phyloP scores from a whole-genome alignment of 345 rosid genomes.

The Eucalyptus rudis region DNA sequence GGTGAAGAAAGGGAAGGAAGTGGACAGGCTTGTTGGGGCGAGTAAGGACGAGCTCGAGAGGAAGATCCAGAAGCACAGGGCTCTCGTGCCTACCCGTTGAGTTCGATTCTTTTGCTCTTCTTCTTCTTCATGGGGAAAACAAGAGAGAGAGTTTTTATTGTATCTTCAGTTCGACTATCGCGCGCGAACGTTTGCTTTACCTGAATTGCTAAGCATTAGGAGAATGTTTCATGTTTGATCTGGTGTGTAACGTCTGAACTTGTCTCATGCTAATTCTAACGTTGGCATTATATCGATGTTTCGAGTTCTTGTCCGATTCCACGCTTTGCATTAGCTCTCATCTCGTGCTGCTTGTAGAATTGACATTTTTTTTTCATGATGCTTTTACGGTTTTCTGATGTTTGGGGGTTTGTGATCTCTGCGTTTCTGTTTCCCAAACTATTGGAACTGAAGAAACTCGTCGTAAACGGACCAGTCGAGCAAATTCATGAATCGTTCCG shows the following conservation, averaged over 20 bases:
- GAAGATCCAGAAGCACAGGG: slow-evolving; percentile 29
- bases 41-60: slow-evolving; percentile 46
- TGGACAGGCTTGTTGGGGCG: slow-evolving; percentile 62
- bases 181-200: background rate
- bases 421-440: background rate
- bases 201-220: background rate
- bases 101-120: background rate
- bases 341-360: background rate
- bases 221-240: background rate
- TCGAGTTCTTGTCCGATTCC: background rate
- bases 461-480: background rate
- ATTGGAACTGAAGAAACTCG: background rate
- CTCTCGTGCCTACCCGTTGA: background rate
- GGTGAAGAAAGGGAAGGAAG: slow-evolving; percentile 62
- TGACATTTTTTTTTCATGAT: background rate
- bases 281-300: background rate
- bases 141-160: background rate
- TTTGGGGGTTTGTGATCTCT: background rate
- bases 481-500: background rate
- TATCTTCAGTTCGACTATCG: background rate
- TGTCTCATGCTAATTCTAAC: background rate
- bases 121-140: background rate
- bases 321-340: background rate
- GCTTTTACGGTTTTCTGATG: background rate
- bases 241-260: background rate